Percentiles rank a stretch among this genome's conserved stretches.
phyloP scores from a whole-genome alignment of 495 filamentous ascomycete genomes.

The Cladorrhinum samala region DNA sequence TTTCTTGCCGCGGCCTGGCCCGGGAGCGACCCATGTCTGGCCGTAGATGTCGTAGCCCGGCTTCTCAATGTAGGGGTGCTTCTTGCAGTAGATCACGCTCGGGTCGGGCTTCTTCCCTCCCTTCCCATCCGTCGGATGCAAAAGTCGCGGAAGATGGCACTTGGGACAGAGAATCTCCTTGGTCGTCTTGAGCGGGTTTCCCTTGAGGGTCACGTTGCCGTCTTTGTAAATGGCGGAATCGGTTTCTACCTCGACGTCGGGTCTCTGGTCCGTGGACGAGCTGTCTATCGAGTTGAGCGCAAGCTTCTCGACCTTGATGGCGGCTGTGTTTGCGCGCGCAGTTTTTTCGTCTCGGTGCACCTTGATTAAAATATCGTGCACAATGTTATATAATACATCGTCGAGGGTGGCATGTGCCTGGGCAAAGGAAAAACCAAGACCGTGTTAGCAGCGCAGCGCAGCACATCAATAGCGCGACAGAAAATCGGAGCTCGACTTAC shows the following conservation, averaged over 20 bases:
- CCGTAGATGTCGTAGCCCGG: conserved; percentile 78
- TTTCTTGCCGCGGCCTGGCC: conserved; percentile 52
- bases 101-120: conserved; percentile 56
- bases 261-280: conserved; percentile 34
- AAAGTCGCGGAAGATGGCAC: conserved; percentile 57
- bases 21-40: conserved; percentile 57
- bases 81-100: conserved; percentile 66
- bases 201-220: conserved; percentile 64
- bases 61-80: conserved; percentile 64
- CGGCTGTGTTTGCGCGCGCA: conserved; percentile 65
- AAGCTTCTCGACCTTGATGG: conserved; percentile 62
- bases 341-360: conserved; percentile 70
- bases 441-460: conserved; percentile 1
- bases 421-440: background rate
- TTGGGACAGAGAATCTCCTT: conserved; percentile 63
- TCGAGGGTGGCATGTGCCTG: conserved; percentile 55
- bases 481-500: conserved; percentile 28
- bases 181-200: conserved; percentile 67
- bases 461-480: background rate
- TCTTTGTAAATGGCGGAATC: conserved; percentile 66
- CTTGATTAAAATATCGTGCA: conserved; percentile 64
- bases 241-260: conserved; percentile 56
- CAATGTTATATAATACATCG: conserved; percentile 64
- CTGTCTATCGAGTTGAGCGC: conserved; percentile 49
- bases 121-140: conserved; percentile 57